A percentile compares a stretch with the other conserved stretches of the same genome.
Conservation (phyloP, 129 eudicot genomes). For the Pittosporum tobira region DNA sequence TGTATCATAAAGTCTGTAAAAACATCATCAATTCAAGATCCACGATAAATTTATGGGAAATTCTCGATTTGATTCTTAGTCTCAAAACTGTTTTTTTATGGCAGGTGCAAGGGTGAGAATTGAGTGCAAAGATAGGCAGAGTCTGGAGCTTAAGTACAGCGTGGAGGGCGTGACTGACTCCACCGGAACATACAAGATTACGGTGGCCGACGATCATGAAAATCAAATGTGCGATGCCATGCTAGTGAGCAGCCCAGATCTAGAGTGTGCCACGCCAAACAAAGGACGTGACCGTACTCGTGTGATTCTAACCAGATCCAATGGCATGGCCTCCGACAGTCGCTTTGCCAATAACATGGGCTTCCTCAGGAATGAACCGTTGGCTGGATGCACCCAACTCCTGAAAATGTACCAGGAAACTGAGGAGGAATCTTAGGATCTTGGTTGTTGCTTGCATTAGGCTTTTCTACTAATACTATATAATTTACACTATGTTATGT, state of each 20-base stretch:
- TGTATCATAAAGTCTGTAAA: too few species aligned
- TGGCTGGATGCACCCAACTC: conserved; percentile 32
- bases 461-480: too few species aligned
- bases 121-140: conserved; percentile 37
- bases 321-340: conserved; percentile 30
- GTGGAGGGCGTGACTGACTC: conserved; percentile 31
- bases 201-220: conserved; percentile 32
- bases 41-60: too few species aligned
- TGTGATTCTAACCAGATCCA: conserved; percentile 47
- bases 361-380: conserved; percentile 24
- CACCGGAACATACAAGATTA: conserved; percentile 37
- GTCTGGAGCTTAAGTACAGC: conserved; percentile 21
- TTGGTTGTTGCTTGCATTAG: neutral
- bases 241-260: conserved; percentile 46
- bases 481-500: too few species aligned
- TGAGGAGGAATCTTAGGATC: conserved; percentile 9
- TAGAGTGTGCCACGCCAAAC: conserved; percentile 25
- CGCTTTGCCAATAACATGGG: conserved; percentile 57
- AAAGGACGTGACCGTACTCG: conserved; percentile 44
- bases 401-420: conserved; percentile 24
- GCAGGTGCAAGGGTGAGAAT: conserved; percentile 55
- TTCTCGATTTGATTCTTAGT: neutral
- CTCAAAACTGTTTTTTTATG: neutral
- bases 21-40: too few species aligned
- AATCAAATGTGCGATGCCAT: conserved; percentile 44